Conservation (phyloP, 495 filamentous ascomycete genomes). For the Podospora tetraspora region DNA sequence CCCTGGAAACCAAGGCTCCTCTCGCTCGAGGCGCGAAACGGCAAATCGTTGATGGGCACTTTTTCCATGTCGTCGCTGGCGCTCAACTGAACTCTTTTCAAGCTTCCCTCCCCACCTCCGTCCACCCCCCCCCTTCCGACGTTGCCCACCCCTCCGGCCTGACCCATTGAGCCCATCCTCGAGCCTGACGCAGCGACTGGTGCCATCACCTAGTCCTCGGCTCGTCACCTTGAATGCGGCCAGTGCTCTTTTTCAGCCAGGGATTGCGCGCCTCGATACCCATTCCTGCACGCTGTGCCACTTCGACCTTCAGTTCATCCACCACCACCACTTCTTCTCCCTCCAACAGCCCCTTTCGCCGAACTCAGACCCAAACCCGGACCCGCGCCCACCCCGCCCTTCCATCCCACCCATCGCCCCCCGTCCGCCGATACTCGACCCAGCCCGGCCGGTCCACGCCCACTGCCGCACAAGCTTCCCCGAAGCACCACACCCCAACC, state of each 20-base stretch:
- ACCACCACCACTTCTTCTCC: not conserved
- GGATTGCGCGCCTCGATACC: slow-evolving; percentile 16
- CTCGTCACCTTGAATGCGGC: slow-evolving; percentile 21
- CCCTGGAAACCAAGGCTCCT: not conserved
- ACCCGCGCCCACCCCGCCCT: not conserved
- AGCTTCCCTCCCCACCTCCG: not conserved
- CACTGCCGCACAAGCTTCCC: not conserved
- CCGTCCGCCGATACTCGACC: not conserved
- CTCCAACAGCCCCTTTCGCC: not conserved
- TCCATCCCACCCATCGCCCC: not conserved
- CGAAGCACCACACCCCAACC: slow-evolving; percentile 3
- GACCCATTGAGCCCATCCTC: not conserved
- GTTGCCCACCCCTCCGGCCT: not conserved
- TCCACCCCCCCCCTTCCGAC: not conserved
- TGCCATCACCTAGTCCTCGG: not conserved
- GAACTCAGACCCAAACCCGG: not conserved
- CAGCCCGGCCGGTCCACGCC: not conserved
- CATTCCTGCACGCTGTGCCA: slow-evolving; percentile 2
- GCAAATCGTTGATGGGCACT: not conserved
- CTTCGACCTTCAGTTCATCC: not conserved
- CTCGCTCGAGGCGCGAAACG: not conserved
- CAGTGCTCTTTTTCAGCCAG: slow-evolving; percentile 18
- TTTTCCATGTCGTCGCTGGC: not conserved
- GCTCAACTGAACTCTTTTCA: not conserved
- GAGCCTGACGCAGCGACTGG: not conserved